These are phyloP conservation scores for Aspergillus transmontanensis DNA, from an alignment of 2,329 filamentous ascomycete species.

Conservation along the genomic window DNA sequence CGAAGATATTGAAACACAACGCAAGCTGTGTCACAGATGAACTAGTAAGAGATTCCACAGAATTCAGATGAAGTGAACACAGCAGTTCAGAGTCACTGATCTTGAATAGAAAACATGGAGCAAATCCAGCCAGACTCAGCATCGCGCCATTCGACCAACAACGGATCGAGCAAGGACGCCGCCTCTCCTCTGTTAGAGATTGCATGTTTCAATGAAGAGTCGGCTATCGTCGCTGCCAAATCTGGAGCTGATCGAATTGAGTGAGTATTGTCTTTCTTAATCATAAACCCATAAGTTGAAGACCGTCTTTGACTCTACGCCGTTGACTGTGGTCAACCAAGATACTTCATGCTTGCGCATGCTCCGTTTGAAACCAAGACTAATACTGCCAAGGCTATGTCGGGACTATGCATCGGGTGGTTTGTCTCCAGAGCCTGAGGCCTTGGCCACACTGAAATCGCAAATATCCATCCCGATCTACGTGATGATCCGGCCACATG, in stretches of 20 bases:
- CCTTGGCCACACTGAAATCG: slow-evolving; percentile 24
- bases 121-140: background rate
- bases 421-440: slow-evolving; percentile 24
- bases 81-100: background rate
- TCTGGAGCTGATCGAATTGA: slow-evolving; percentile 56
- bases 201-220: slow-evolving; percentile 51
- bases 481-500: slow-evolving; percentile 57
- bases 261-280: slow-evolving; percentile 39
- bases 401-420: slow-evolving; percentile 23
- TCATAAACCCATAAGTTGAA: slow-evolving; percentile 30
- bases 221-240: slow-evolving; percentile 45
- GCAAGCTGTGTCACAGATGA: background rate
- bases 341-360: background rate
- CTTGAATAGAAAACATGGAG: background rate
- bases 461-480: slow-evolving; percentile 46
- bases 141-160: no score
- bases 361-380: background rate
- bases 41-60: background rate
- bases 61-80: background rate
- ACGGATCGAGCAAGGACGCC: background rate
- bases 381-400: slow-evolving; percentile 17
- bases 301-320: background rate
- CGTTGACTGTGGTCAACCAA: background rate
- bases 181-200: slow-evolving; percentile 41
- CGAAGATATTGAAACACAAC: background rate